A percentile compares a stretch with the other conserved stretches of the same genome.
These are phyloP conservation scores for Aspergillus novofumigatus DNA, from an alignment of 2,329 filamentous ascomycete genomes.

Conservation along the genomic window DNA sequence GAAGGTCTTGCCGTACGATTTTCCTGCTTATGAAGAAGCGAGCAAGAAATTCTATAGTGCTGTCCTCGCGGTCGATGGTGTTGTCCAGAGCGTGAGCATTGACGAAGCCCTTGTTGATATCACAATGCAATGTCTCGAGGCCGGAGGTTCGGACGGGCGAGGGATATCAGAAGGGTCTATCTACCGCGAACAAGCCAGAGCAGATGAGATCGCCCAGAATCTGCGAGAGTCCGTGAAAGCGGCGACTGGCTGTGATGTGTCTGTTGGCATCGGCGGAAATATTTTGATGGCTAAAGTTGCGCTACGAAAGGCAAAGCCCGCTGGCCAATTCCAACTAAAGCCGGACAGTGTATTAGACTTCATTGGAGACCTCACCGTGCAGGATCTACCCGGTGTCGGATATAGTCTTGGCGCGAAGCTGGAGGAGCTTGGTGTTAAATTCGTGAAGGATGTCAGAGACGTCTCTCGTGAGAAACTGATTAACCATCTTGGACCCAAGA, in stretches of 20 bases:
- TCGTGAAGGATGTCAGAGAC: constrained; percentile 77
- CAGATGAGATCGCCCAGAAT: constrained; percentile 63
- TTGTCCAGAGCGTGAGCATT: constrained; percentile 94
- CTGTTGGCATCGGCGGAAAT: constrained; percentile 86
- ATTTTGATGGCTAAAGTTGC: constrained; percentile 90
- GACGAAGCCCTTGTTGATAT: constrained; percentile 91
- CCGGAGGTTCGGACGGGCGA: constrained; percentile 62
- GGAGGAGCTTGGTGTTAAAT: constrained; percentile 76
- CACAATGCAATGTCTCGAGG: constrained; percentile 63
- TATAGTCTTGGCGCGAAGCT: constrained; percentile 83
- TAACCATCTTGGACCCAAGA: constrained; percentile 79
- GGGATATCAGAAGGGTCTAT: constrained; percentile 64
- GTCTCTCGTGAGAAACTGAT: constrained; percentile 71
- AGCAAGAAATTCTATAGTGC: constrained; percentile 83
- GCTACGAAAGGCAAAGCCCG: constrained; percentile 85
- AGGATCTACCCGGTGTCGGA: constrained; percentile 86
- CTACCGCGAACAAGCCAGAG: constrained; percentile 73
- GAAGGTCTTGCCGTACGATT: constrained; percentile 92
- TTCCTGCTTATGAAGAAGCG: constrained; percentile 87
- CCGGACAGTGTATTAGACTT: constrained; percentile 74
- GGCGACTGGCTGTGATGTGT: constrained; percentile 80
- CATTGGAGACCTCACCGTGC: constrained; percentile 71
- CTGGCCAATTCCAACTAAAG: constrained; percentile 83
- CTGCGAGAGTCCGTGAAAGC: constrained; percentile 68
- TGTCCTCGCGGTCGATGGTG: constrained; percentile 71